Evolutionary conservation across 306 rosid species (phyloP), one percentile per base, ranked within the genome.

Genomic region (Mimosa pudica): DNA sequence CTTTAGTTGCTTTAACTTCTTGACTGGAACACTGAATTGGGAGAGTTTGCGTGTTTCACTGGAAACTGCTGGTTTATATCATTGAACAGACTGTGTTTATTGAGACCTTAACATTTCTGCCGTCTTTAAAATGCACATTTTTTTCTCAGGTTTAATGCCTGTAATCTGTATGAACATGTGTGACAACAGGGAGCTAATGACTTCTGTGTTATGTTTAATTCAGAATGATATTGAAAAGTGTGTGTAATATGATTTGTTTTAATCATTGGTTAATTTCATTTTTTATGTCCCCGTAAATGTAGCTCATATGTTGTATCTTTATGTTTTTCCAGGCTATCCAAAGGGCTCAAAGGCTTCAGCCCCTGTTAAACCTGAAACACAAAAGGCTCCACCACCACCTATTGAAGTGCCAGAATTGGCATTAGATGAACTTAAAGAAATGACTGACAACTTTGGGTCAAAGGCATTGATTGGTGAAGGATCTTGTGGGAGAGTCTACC

Each of bases 391-490:
- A 74, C 97, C 98, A 74, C 97, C 96, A 45, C 86, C 98, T 51
- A 93, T 96, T 30, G 99, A 96, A 82, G 99, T 93, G 83, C 92
- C 99, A 49, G 88, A 94, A 70, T 81, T 96, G 82, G 89, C 98
- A 77, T 71, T 90, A 75, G 99, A 96, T 66, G 99, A 93, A 85
- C 90, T 96, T 70, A 96, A 96, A 87, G 98, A 96, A 86, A 91
- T 86, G 84, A 93, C 99, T 62, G 99, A 93, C 78, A 93, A 96
- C 86, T 96, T 96, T 74, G 99, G 98, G 63, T 96, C 99, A 17
- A 91, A 93, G 88, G 93, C 98, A 58, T 83, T 96, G 89, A 96
- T 96, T 49, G 99, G 99, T 72, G 99, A 96, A 89, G 99, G 99
- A 74, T 96, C 99, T 2, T 96, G 93, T 70, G 99, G 98, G 79